Evolutionary conservation across 345 rosid genomes (phyloP).

Genomic region (Eucalyptus curtisii): DNA sequence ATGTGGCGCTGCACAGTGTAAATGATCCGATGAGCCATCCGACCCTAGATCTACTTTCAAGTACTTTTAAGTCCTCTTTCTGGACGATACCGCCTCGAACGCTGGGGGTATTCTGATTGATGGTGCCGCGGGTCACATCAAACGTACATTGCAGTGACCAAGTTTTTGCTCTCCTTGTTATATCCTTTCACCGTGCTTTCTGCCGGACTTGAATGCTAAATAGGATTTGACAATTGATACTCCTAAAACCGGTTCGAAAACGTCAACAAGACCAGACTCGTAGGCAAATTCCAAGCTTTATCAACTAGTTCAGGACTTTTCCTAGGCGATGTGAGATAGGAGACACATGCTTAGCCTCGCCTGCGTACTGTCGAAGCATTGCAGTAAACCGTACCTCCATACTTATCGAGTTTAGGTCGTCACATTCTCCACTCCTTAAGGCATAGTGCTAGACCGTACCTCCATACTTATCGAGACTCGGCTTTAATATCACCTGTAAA

Average conservation of each 20-base stretch:
- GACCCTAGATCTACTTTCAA: not conserved
- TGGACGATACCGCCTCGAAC: not conserved
- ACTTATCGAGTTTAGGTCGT: no score
- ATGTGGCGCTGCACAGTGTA: not conserved
- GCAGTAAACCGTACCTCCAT: rapidly evolving
- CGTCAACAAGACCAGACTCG: not conserved
- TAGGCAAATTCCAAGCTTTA: not conserved
- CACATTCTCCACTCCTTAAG: no score
- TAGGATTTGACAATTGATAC: not conserved
- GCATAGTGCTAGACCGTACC: no score
- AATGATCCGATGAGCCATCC: not conserved
- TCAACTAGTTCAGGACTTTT: no score
- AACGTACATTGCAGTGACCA: not conserved
- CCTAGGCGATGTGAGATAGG: no score
- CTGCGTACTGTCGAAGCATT: rapidly evolving
- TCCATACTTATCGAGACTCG: no score
- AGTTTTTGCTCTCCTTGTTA: not conserved
- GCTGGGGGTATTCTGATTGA: not conserved
- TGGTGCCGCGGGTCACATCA: not conserved
- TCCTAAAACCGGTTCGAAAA: not conserved
- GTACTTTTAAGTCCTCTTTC: not conserved
- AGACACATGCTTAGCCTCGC: no score
- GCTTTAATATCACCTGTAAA: no score
- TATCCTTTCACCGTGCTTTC: not conserved
- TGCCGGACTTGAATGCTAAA: not conserved